Percentiles rank a stretch among this genome's conserved stretches.
phyloP scores from a whole-genome alignment of 2,329 filamentous ascomycete genomes.

The Coleophoma eucalyptorum region DNA sequence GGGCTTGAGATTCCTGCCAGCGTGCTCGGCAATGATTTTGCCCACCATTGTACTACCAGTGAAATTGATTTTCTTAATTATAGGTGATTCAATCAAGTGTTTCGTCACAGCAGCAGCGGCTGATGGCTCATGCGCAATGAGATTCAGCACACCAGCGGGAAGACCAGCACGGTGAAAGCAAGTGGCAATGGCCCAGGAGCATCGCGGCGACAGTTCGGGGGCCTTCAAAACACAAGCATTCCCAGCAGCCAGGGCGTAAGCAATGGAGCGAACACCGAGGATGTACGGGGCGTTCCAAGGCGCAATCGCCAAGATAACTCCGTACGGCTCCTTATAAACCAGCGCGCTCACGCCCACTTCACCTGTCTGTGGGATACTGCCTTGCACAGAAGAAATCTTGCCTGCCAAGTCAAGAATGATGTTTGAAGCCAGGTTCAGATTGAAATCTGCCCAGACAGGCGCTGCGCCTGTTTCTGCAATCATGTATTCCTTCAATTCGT shows the following conservation, averaged over 20 bases:
- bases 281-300: conserved; percentile 69
- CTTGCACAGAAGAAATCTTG: conserved; percentile 30
- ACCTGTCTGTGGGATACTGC: conserved; percentile 28
- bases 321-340: conserved; percentile 71
- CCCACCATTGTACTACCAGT: conserved; percentile 76
- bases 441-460: conserved; percentile 32
- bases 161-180: conserved; percentile 72
- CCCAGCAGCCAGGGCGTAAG: conserved; percentile 69
- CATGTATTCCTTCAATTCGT: conserved; percentile 58
- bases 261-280: conserved; percentile 49
- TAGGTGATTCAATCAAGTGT: conserved; percentile 61
- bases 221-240: conserved; percentile 74
- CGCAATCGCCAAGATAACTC: conserved; percentile 74
- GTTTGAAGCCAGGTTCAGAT: conserved; percentile 31
- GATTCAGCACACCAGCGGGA: conserved; percentile 70
- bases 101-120: conserved; percentile 66
- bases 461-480: conserved; percentile 44
- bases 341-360: conserved; percentile 54
- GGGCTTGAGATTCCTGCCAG: conserved; percentile 74
- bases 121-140: conserved; percentile 62
- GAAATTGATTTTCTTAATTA: conserved; percentile 80
- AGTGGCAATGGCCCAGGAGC: conserved; percentile 57
- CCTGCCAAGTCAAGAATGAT: conserved; percentile 40
- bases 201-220: conserved; percentile 63
- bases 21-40: conserved; percentile 64